Conservation (phyloP, 495 filamentous ascomycete species). For the Rusavskia elegans region DNA sequence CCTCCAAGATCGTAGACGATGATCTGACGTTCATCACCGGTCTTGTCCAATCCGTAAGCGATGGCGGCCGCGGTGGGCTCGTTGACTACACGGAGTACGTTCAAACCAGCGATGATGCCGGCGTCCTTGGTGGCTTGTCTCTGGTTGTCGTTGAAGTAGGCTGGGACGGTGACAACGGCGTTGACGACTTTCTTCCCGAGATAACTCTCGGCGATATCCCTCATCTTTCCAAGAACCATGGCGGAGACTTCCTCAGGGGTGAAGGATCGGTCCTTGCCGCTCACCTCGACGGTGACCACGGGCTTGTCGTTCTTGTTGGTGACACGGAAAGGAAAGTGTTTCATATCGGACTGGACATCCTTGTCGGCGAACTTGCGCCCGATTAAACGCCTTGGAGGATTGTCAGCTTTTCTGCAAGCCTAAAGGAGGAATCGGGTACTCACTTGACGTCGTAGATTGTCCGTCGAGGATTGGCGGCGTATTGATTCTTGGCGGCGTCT, state of each 20-base stretch:
- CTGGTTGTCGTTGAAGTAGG: slow-evolving; percentile 99
- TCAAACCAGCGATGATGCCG: slow-evolving; percentile 84
- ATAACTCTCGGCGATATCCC: slow-evolving; percentile 88
- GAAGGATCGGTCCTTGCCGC: slow-evolving; percentile 57
- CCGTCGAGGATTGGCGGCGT: slow-evolving; percentile 72
- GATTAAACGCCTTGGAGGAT: slow-evolving; percentile 53
- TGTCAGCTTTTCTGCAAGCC: neutral
- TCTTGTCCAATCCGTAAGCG: slow-evolving; percentile 65
- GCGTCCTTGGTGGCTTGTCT: slow-evolving; percentile 96
- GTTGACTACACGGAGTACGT: slow-evolving; percentile 96
- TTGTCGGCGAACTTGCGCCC: slow-evolving; percentile 80
- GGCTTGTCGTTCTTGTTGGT: slow-evolving; percentile 71
- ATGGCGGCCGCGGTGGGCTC: slow-evolving; percentile 82
- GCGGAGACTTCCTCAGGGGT: slow-evolving; percentile 79
- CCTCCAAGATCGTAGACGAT: slow-evolving; percentile 98
- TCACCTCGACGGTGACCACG: slow-evolving; percentile 59
- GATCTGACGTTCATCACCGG: slow-evolving; percentile 72
- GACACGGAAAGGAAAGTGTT: slow-evolving; percentile 87
- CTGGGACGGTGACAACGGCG: slow-evolving; percentile 93
- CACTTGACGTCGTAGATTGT: slow-evolving; percentile 93
- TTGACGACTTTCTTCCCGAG: slow-evolving; percentile 90
- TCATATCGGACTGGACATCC: slow-evolving; percentile 68
- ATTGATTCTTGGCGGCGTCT: slow-evolving; percentile 99
- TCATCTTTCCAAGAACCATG: slow-evolving; percentile 90
- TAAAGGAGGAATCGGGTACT: slow-evolving; percentile 20